Conservation (phyloP, 202 grass and related monocot species). For the Miscanthus sacchariflorus region DNA sequence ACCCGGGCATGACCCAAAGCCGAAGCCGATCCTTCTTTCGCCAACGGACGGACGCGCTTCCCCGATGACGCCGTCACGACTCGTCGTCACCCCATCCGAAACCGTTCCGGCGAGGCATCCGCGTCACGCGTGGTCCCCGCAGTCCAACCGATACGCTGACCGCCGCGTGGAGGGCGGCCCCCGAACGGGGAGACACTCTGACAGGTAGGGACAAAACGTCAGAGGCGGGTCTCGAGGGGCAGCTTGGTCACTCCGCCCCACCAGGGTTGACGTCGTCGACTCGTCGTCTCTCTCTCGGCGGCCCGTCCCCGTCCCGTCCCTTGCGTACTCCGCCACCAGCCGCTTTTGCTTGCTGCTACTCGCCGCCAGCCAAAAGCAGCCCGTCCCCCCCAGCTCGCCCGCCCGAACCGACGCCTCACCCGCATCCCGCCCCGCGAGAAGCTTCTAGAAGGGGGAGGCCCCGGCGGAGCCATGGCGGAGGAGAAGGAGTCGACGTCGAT, state of each 20-base stretch:
- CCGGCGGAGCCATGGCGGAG: conserved; percentile 60
- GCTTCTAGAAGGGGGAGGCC: conserved; percentile 25
- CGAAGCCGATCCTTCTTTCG: neutral
- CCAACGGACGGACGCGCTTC: neutral
- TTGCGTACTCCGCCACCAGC: conserved; percentile 48
- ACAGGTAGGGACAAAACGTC: neutral
- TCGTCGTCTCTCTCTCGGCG: neutral
- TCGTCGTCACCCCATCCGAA: neutral
- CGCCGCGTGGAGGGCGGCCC: conserved; percentile 19
- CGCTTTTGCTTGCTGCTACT: conserved; percentile 51
- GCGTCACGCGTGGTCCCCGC: neutral
- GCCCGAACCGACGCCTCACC: conserved; percentile 45
- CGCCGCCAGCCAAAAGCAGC: conserved; percentile 55
- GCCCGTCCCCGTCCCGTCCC: conserved; percentile 17
- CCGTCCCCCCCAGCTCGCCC: neutral
- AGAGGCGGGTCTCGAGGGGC: neutral
- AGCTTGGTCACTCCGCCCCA: conserved; percentile 33
- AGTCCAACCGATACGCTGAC: neutral
- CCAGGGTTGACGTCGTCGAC: conserved; percentile 36
- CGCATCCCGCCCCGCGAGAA: neutral
- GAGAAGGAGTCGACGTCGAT: conserved; percentile 87
- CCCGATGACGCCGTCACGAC: conserved; percentile 37
- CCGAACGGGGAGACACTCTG: neutral
- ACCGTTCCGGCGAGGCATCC: neutral
- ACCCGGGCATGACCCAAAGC: neutral